Conservation (phyloP, 2,329 filamentous ascomycete species). For the Byssothecium circinans region DNA sequence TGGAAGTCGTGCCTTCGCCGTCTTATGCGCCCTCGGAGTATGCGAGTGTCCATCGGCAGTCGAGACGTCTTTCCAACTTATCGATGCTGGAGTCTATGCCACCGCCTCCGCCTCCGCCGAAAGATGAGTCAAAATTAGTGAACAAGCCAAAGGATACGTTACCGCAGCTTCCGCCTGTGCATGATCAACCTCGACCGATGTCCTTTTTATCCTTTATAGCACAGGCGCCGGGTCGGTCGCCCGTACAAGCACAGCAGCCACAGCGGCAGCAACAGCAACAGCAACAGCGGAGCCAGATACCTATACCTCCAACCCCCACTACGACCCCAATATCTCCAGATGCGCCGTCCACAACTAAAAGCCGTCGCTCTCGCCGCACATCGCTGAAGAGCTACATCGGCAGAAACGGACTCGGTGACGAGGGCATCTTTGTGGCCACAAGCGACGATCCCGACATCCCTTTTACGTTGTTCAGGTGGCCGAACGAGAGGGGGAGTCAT, state of each 20-base stretch:
- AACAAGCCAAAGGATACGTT: background rate
- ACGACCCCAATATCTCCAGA: background rate
- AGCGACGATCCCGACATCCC: constrained; percentile 4
- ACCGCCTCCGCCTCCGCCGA: background rate
- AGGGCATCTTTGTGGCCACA: constrained; percentile 1
- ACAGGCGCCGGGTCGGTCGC: background rate
- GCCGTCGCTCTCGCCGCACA: background rate
- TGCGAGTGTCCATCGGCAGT: background rate
- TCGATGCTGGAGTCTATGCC: background rate
- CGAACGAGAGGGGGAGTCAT: background rate
- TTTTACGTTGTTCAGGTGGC: constrained; percentile 13
- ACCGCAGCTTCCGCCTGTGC: background rate
- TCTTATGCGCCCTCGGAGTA: background rate
- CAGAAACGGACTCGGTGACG: background rate
- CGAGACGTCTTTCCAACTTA: background rate
- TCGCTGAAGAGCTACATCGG: constrained; percentile 1
- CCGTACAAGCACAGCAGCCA: background rate
- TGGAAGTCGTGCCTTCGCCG: background rate
- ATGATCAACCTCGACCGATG: background rate
- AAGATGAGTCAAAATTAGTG: background rate
- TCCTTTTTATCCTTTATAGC: background rate
- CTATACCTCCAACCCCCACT: background rate
- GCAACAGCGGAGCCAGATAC: too few relatives aligned
- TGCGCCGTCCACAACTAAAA: background rate
- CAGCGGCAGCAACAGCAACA: too few relatives aligned